Evolutionary conservation across 257 asterid species (phyloP).

Genomic region (Henckelia pumila): DNA sequence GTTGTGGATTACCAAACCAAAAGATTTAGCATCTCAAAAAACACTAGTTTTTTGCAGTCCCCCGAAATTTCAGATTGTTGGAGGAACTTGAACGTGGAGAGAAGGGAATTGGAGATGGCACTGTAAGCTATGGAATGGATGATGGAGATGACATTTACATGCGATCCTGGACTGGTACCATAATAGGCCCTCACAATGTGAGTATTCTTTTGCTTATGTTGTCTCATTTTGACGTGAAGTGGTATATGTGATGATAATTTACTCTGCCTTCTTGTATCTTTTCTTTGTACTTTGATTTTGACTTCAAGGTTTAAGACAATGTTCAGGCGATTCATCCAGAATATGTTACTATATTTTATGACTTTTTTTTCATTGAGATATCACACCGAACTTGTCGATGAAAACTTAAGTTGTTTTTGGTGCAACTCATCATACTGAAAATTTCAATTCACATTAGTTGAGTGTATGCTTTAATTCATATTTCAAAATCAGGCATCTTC

Average conservation of each 20-base stretch:
- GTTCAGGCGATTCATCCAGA: too few relatives aligned
- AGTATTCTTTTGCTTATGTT: background rate
- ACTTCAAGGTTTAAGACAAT: background rate
- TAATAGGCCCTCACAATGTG: constrained; percentile 53
- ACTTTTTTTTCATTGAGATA: background rate
- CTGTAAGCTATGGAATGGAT: constrained; percentile 65
- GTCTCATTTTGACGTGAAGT: background rate
- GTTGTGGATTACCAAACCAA: background rate
- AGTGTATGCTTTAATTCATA: background rate
- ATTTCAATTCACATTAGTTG: background rate
- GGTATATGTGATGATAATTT: too few relatives aligned
- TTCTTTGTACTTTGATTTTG: background rate
- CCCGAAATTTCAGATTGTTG: constrained; percentile 52
- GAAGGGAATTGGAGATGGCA: constrained; percentile 59
- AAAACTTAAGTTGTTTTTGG: too few relatives aligned
- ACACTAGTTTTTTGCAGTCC: constrained; percentile 34
- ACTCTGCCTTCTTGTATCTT: background rate
- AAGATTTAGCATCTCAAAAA: constrained; percentile 16
- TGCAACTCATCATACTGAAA: background rate
- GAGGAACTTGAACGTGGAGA: constrained; percentile 66
- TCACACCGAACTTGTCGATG: background rate
- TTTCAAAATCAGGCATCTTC: background rate
- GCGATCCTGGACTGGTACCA: constrained; percentile 59
- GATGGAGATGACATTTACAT: constrained; percentile 56
- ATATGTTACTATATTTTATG: too few relatives aligned